Percentiles rank a stretch among this genome's conserved stretches.
Conservation (phyloP, 2,329 filamentous ascomycete species). For the Colletotrichum sp. region DNA sequence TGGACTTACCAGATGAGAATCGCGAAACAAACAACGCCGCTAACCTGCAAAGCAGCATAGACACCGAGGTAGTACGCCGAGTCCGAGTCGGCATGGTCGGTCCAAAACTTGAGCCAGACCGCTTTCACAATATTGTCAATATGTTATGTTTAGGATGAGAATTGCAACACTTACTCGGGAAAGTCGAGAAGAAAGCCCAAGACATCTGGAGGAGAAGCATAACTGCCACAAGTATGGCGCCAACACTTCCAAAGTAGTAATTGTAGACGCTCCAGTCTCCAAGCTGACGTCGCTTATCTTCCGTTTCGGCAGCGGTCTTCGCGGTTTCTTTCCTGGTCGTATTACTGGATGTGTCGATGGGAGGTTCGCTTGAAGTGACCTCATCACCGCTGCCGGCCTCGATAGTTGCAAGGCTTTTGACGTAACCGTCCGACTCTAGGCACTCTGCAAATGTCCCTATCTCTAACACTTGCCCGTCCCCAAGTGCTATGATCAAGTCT, state of each 20-base stretch:
- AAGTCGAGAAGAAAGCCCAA: slow-evolving; percentile 25
- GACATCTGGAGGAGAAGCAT: slow-evolving; percentile 23
- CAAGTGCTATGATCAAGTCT: slow-evolving; percentile 38
- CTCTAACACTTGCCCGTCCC: slow-evolving; percentile 34
- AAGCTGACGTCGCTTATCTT: slow-evolving; percentile 24
- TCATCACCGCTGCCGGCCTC: not conserved
- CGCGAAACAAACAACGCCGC: slow-evolving; percentile 9
- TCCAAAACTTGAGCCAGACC: slow-evolving; percentile 35
- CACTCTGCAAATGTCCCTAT: slow-evolving; percentile 38
- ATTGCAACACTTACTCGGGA: slow-evolving; percentile 17
- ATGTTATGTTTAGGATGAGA: not conserved
- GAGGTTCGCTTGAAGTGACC: not conserved
- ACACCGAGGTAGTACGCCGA: slow-evolving; percentile 27
- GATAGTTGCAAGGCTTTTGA: slow-evolving; percentile 29
- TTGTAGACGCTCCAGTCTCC: slow-evolving; percentile 32
- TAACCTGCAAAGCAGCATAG: slow-evolving; percentile 17
- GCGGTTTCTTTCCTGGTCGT: not conserved
- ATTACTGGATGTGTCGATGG: not conserved
- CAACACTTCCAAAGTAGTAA: slow-evolving; percentile 27
- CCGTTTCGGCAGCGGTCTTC: not conserved
- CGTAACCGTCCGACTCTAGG: slow-evolving; percentile 34
- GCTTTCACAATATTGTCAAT: not conserved
- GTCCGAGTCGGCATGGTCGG: slow-evolving; percentile 16
- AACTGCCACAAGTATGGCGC: slow-evolving; percentile 7
- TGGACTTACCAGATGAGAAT: slow-evolving; percentile 15